A percentile compares a stretch with the other conserved stretches of the same genome.
phyloP scores from a whole-genome alignment of 768 basidiomycete species.

The Rhodotorula kratochvilovae region DNA sequence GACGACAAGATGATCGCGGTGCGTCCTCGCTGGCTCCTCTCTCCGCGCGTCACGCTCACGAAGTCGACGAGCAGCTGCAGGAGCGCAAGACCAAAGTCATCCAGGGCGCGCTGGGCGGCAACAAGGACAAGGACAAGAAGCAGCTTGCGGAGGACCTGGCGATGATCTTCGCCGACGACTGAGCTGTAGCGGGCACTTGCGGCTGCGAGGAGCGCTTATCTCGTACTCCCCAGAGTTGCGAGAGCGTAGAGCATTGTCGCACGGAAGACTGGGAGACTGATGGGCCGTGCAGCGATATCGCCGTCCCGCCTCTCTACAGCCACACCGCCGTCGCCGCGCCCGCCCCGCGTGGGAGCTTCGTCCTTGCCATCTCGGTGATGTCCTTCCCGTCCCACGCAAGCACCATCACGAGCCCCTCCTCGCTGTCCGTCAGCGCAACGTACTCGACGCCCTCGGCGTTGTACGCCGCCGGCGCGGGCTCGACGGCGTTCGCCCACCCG shows the following conservation, averaged over 20 bases:
- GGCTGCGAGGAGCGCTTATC: no score
- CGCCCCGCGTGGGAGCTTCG: constrained; percentile 6
- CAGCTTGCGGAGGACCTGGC: constrained; percentile 77
- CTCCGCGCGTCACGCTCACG: neutral
- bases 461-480: constrained; percentile 29
- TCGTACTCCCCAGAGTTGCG: no score
- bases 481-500: constrained; percentile 46
- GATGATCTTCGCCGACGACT: constrained; percentile 63
- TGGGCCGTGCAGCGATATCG: no score
- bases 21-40: neutral
- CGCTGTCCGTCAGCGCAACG: constrained; percentile 42
- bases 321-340: constrained; percentile 35
- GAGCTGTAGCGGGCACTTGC: neutral
- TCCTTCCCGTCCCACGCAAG: constrained; percentile 27
- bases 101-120: constrained; percentile 72
- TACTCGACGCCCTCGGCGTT: constrained; percentile 23
- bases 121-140: constrained; percentile 49
- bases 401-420: constrained; percentile 41
- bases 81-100: constrained; percentile 80
- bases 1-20: constrained; percentile 42
- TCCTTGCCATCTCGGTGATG: constrained; percentile 18
- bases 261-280: no score
- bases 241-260: no score
- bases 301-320: constrained; percentile 1
- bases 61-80: constrained; percentile 56